A percentile compares a stretch with the other conserved stretches of the same genome.
Conservation (phyloP, 352 stramenopile genomes). For the Phytophthora podocarpi region DNA sequence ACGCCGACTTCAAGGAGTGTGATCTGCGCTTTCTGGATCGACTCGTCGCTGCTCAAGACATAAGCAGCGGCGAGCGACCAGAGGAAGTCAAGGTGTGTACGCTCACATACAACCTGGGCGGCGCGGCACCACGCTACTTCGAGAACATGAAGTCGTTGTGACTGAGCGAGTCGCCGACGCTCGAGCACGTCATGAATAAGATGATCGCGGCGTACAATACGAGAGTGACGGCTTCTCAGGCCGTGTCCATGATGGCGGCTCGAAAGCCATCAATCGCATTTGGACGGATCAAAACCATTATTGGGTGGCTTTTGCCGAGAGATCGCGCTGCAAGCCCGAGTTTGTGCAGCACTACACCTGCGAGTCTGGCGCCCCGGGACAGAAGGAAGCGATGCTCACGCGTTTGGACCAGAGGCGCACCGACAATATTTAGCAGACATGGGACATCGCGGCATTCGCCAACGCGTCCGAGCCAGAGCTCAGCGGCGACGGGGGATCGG, state of each 20-base stretch:
- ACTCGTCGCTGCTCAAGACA: background rate
- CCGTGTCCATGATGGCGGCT: background rate
- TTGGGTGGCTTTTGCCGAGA: slow-evolving; percentile 3
- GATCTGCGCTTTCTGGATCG: slow-evolving; percentile 3
- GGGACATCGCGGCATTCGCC: slow-evolving; percentile 1
- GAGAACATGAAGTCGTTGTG: background rate
- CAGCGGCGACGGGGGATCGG: too few species aligned
- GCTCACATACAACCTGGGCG: background rate
- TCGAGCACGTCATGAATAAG: slow-evolving; percentile 11
- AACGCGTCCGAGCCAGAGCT: background rate
- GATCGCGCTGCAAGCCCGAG: background rate
- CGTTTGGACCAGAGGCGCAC: too few species aligned
- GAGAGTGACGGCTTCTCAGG: background rate
- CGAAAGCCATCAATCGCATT: background rate
- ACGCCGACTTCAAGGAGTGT: background rate
- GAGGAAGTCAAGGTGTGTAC: background rate
- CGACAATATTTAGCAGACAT: too few species aligned
- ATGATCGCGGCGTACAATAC: slow-evolving; percentile 7
- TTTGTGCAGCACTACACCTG: slow-evolving; percentile 4
- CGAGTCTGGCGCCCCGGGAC: too few species aligned
- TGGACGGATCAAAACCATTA: slow-evolving; percentile 17
- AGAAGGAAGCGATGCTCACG: too few species aligned
- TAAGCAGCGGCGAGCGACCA: background rate
- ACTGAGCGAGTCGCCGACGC: background rate
- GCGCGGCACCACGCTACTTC: slow-evolving; percentile 5